phyloP scores from a whole-genome alignment of 441 rosid genomes.

The Adansonia madagascariensis region DNA sequence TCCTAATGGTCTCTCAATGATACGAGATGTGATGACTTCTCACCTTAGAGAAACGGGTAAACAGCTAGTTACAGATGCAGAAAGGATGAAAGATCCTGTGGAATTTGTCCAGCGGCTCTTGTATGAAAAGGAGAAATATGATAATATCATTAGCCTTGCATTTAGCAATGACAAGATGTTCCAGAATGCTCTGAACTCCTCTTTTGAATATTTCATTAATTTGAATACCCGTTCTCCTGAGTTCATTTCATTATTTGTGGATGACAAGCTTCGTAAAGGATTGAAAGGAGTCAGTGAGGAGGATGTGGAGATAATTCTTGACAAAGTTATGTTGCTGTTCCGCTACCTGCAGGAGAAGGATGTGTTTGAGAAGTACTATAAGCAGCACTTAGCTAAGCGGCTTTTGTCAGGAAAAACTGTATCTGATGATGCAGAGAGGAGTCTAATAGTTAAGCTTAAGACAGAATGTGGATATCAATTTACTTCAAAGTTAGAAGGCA shows the following conservation, averaged over 20 bases:
- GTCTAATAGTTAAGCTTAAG: conserved; percentile 92
- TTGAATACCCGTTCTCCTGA: conserved; percentile 89
- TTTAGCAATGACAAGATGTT: conserved; percentile 85
- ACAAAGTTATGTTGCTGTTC: conserved; percentile 97
- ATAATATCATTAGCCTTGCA: conserved; percentile 67
- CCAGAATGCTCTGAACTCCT: conserved; percentile 91
- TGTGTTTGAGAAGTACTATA: conserved; percentile 93
- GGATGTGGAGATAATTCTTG: conserved; percentile 88
- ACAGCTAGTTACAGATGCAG: conserved; percentile 89
- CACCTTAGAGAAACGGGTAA: conserved; percentile 94
- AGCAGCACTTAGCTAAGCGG: conserved; percentile 92
- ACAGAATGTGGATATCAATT: conserved; percentile 95
- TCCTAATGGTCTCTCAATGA: conserved; percentile 70
- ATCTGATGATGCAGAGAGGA: conserved; percentile 93
- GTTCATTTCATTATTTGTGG: conserved; percentile 87
- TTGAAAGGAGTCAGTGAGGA: conserved; percentile 82
- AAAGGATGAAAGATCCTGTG: conserved; percentile 89
- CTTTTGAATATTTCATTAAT: conserved; percentile 90
- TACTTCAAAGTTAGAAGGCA: conserved; percentile 94
- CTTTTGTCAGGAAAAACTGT: conserved; percentile 92
- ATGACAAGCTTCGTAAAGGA: conserved; percentile 91
- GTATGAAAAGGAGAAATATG: conserved; percentile 90
- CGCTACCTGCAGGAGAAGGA: conserved; percentile 97
- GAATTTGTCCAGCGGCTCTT: conserved; percentile 89
- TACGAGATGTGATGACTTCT: conserved; percentile 87